Percentiles rank a stretch among this genome's conserved stretches.
These are phyloP conservation scores for Fusarium transvaalense DNA, from an alignment of 2,329 filamentous ascomycete species.

Conservation along the genomic window DNA sequence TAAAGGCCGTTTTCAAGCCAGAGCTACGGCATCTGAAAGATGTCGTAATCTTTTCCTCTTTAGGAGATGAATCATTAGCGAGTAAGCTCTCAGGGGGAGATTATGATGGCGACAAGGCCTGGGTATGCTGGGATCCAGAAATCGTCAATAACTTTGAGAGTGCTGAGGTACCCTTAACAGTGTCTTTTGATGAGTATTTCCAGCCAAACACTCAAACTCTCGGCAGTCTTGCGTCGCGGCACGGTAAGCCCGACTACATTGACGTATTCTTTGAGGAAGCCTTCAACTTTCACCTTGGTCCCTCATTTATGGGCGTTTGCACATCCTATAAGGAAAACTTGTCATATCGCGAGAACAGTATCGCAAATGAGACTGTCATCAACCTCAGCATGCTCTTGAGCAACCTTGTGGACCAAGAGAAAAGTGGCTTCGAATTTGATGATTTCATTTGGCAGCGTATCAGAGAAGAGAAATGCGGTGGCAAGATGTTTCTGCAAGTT, in stretches of 20 bases:
- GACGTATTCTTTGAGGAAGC: not conserved
- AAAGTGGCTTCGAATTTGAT: slow-evolving; percentile 1
- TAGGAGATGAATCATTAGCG: slow-evolving; percentile 71
- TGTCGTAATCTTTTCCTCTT: slow-evolving; percentile 79
- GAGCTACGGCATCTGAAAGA: slow-evolving; percentile 77
- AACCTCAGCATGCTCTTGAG: slow-evolving; percentile 2
- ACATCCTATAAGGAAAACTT: slow-evolving; percentile 2
- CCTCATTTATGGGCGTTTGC: not conserved
- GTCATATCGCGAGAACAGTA: not conserved
- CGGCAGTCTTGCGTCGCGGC: not conserved
- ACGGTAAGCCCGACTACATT: not conserved
- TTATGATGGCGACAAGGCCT: slow-evolving; percentile 1
- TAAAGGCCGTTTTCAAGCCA: slow-evolving; percentile 66
- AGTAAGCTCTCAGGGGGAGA: slow-evolving; percentile 3
- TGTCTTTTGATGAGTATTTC: not conserved
- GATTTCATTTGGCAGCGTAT: not conserved
- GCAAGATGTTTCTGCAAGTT: not conserved
- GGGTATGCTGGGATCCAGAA: slow-evolving; percentile 6
- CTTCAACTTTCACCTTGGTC: slow-evolving; percentile 1
- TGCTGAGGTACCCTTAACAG: not conserved
- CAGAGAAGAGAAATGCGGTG: not conserved
- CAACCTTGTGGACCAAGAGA: not conserved
- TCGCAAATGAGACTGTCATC: not conserved
- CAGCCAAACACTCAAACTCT: not conserved
- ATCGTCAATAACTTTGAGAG: slow-evolving; percentile 1